These are phyloP conservation scores for Alternaria ethzedia DNA, from an alignment of 2,329 filamentous ascomycete genomes.

Conservation along the genomic window DNA sequence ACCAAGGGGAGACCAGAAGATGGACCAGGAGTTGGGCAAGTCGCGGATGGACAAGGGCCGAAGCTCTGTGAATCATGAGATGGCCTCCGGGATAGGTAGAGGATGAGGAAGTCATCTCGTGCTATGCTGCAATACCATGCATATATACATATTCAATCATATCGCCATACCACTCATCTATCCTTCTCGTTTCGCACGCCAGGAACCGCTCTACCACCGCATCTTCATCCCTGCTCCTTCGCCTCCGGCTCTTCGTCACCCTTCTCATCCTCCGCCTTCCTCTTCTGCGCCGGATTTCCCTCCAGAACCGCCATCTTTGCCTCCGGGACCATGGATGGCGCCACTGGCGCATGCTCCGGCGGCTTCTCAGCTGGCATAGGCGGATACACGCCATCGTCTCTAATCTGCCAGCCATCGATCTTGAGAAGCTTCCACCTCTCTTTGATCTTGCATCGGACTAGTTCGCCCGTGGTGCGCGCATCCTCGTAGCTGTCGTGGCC, in stretches of 20 bases:
- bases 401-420: constrained; percentile 67
- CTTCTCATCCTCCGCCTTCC: constrained; percentile 23
- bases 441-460: constrained; percentile 75
- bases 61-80: neutral
- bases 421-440: constrained; percentile 74
- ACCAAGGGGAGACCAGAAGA: neutral
- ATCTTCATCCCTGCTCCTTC: constrained; percentile 6
- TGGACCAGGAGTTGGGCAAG: fast-evolving
- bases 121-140: neutral
- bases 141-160: neutral
- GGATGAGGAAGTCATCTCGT: neutral
- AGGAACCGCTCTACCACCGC: neutral
- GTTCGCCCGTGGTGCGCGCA: constrained; percentile 83
- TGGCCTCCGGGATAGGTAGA: neutral
- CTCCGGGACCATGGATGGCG: constrained; percentile 3
- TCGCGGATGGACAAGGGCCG: neutral
- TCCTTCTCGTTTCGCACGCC: neutral
- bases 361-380: constrained; percentile 33
- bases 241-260: neutral
- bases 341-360: constrained; percentile 20
- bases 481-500: constrained; percentile 96
- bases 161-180: neutral
- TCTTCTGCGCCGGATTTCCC: constrained; percentile 26
- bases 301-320: constrained; percentile 10
- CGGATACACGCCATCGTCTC: constrained; percentile 38